Base-by-base conservation (phyloP, 2,329 filamentous ascomycete species). In the Aciculosporium take region DNA sequence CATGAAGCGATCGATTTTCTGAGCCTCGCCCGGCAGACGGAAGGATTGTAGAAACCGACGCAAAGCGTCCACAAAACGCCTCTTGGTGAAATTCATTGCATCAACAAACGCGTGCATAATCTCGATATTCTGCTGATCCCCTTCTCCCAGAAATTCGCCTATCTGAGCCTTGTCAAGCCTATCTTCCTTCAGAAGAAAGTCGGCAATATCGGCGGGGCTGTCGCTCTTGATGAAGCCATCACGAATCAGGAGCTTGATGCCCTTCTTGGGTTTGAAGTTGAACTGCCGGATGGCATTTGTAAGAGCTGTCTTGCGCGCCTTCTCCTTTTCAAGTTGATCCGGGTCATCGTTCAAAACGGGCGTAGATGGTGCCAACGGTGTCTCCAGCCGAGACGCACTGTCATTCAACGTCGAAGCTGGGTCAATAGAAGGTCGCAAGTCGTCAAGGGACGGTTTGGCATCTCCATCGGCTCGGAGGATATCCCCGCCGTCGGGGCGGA, bases 1-100 rank as follows among this genome's bases (percentile, higher is more conserved):
- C 91, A 98, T 96, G 63, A 96, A 94, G 37, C 91, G 84, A 76
- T 98, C 91, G 50, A 98, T 98, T 67, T 98, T 98, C 58, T 98
- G 91, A 0, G 88, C 88, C 62, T 98, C 91, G 46, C 91, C 91
- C 0, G 91, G 91, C 12, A 98, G 68, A 47, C 91, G 82, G 68
- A 98, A 98, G 23, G 86, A 84, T 59, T 98, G 91, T 10, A 98
- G 67, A 54, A 98, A 98, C 44, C 86, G 80, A 29, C 91, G 79
- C 21, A 98, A 66, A 12, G 91, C 82, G 60, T 95, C 89, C 6
- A 95, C 89, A 52, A 98, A 98, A 2, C 88, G 80, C 42, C 81
- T 85, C 59, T 88, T 88, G 8, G 76, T 74, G 51, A 98, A 98
- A 36, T 96, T 84, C 87, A 98, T 95, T 17, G 71, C 66, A 52